Base-by-base conservation (phyloP, 768 basidiomycete genomes). In the Thelephora aurantiotincta region DNA sequence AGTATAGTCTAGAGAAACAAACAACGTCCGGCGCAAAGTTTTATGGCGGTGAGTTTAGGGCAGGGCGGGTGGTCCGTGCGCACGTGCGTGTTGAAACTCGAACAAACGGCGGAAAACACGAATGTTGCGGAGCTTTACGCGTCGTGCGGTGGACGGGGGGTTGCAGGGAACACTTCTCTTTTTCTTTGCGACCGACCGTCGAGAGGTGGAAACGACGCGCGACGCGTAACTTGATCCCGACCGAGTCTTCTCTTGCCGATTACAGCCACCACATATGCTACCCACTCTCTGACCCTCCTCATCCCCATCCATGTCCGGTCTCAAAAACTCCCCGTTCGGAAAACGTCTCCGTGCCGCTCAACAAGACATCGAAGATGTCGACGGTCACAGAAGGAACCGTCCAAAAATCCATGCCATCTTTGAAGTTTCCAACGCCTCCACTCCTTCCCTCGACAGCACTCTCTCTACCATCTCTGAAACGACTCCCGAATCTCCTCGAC, bases 291-390 rank as follows among this genome's bases (percentile, higher is more conserved):
- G 38, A 18, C 22, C 38, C 12, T 41, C 38, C 38, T 14, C 52
- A 18, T 46, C 49, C 7, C 5, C 16, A 16, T 41, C 49, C 50
- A 85, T 85, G 82, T 79, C 82, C 49, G 75, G 76, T 48, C 73
- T 87, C 65, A 84, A 82, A 69, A 86, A 87, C 64, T 86, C 85
- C 57, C 82, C 81, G 1, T 88, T 85, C 64, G 84, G 82, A 37
- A 88, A 87, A 58, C 77, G 85, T 11, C 70, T 88, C n/a, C 77
- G 84, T 37, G 80, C 80, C 12, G 72, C 79, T 3, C 77, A 82
- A 51, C 70, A 73, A 55, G 79, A 82, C 33, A 60, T 62, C 18
- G 80, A 81, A 50, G 75, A 79, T 45, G 38, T 11, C 2, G 71
- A 71, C 36, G 62, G 69, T 2, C 75, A 73, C 0, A 61, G 74